A percentile compares a stretch with the other conserved stretches of the same genome.
Evolutionary conservation across 176 grass and related monocot genomes (phyloP).

Genomic region (Oryza brachyantha): DNA sequence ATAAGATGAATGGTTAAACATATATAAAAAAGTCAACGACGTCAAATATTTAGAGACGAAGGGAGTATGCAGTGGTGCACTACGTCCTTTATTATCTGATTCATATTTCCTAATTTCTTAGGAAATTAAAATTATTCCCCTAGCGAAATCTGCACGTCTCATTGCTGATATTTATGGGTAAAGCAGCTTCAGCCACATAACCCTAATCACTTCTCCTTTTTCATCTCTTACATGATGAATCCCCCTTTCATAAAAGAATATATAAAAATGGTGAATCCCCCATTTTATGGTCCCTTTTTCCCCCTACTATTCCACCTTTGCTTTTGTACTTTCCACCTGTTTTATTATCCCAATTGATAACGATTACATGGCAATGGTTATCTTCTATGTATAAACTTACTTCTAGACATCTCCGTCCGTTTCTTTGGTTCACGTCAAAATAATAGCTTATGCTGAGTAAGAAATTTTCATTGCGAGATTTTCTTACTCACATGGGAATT

Average conservation of each 20-base stretch:
- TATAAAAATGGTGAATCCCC: no score
- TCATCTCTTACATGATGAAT: not conserved
- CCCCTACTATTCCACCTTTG: not conserved
- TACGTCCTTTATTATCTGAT: slow-evolving; percentile 22
- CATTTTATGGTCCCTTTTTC: not conserved
- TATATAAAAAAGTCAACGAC: no score
- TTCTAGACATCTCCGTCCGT: not conserved
- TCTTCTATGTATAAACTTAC: not conserved
- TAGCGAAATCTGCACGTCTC: slow-evolving; percentile 11
- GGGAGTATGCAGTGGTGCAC: slow-evolving; percentile 17
- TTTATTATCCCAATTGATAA: not conserved
- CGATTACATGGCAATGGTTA: not conserved
- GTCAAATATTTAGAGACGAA: no score
- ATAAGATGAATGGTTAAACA: no score
- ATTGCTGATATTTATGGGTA: slow-evolving; percentile 27
- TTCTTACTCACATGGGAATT: no score
- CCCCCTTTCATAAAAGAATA: not conserved
- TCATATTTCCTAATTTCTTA: slow-evolving; percentile 26
- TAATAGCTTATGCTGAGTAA: no score
- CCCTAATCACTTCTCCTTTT: not conserved
- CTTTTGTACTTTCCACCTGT: not conserved
- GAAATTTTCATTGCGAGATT: no score
- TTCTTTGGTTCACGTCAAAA: no score
- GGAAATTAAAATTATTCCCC: not conserved
- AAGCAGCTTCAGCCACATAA: slow-evolving; percentile 34